A percentile compares a stretch with the other conserved stretches of the same genome.
Evolutionary conservation across 108 stramenopile species (phyloP).

Genomic region (Thalassiosira profunda): DNA sequence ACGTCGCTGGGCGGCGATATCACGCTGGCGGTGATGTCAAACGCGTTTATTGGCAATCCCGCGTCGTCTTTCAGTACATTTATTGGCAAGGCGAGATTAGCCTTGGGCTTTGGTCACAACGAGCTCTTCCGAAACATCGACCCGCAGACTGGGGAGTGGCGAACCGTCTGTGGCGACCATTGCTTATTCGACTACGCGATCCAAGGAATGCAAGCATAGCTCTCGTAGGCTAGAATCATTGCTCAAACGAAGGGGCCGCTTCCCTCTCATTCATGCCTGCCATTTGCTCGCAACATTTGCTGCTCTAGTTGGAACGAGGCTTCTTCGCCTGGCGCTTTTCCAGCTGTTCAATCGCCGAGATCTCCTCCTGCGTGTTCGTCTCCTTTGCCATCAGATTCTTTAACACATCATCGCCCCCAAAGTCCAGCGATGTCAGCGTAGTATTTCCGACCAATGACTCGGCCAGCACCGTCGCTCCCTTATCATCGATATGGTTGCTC

Average conservation of each 20-base stretch:
- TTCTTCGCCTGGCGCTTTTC: no score
- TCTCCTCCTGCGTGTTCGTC: no score
- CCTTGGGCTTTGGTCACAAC: neutral
- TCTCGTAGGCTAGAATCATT: no score
- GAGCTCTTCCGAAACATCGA: conserved; percentile 2
- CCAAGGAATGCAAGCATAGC: no score
- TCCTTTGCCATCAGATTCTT: no score
- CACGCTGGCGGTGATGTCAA: neutral
- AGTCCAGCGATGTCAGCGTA: neutral
- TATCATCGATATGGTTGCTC: neutral
- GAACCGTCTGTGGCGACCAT: neutral
- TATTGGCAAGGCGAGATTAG: neutral
- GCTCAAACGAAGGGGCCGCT: no score
- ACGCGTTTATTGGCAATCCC: conserved; percentile 4
- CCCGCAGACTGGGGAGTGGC: neutral
- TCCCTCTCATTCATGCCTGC: no score
- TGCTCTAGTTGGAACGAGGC: no score
- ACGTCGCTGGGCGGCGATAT: conserved; percentile 26
- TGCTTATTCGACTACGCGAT: conserved; percentile 1
- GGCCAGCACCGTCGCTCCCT: neutral
- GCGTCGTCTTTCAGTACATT: conserved; percentile 1
- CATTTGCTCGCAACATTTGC: no score
- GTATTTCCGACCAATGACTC: neutral
- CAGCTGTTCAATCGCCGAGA: no score
- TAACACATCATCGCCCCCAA: no score